A percentile compares a stretch with the other conserved stretches of the same genome.
Evolutionary conservation across 257 asterid genomes (phyloP).

Genomic region (Solanum arcanum): DNA sequence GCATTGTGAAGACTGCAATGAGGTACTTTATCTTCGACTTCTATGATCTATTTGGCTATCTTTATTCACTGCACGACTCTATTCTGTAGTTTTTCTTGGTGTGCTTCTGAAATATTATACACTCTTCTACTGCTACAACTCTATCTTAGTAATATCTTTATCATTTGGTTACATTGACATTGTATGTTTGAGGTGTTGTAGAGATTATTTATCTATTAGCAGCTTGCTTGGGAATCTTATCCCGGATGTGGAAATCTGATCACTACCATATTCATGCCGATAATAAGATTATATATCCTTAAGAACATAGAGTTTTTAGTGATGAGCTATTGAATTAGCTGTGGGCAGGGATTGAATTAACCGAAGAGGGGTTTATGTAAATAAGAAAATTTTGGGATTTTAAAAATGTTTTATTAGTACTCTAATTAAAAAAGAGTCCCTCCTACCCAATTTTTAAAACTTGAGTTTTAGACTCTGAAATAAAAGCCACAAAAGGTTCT

Average conservation of each 20-base stretch:
- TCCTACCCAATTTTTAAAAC: neutral
- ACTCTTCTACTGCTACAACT: neutral
- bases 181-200: neutral
- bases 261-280: neutral
- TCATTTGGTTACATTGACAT: neutral
- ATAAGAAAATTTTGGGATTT: neutral
- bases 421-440: neutral
- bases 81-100: neutral
- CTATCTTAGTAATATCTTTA: neutral
- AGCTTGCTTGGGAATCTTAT: neutral
- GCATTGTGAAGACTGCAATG: slow-evolving; percentile 55
- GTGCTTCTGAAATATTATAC: neutral
- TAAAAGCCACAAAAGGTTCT: neutral
- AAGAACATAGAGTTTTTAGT: neutral
- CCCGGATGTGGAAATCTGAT: neutral
- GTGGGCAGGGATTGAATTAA: neutral
- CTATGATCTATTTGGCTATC: neutral
- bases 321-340: neutral
- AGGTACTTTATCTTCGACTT: slow-evolving; percentile 15
- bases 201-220: neutral
- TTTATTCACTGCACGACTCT: neutral
- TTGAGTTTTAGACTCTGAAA: neutral
- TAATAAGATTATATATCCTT: neutral
- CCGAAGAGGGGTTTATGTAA: neutral
- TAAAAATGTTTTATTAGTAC: neutral